Percentiles rank a stretch among this genome's conserved stretches.
Conservation (phyloP, 306 rosid species). For the Morella rubra region DNA sequence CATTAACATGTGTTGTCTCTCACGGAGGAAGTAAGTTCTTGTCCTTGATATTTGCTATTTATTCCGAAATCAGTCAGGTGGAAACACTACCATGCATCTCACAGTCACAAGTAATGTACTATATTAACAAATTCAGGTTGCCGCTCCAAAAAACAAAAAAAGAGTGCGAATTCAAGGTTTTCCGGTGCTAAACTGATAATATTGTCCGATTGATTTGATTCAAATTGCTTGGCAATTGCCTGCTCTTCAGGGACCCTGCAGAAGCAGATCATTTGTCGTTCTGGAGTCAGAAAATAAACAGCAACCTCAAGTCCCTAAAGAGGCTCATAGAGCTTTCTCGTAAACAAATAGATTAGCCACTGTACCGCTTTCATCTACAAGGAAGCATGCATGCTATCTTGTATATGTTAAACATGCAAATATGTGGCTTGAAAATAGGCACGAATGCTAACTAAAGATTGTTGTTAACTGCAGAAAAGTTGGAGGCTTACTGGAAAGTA, state of each 20-base stretch:
- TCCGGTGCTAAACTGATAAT: neutral
- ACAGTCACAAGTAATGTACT: too few relatives aligned
- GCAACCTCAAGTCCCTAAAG: conserved; percentile 43
- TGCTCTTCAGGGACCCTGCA: conserved; percentile 30
- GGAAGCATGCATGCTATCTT: too few relatives aligned
- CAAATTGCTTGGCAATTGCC: neutral
- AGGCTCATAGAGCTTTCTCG: conserved; percentile 26
- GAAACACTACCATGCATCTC: neutral
- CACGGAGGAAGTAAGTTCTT: conserved; percentile 28
- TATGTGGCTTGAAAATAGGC: too few relatives aligned
- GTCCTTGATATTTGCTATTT: neutral
- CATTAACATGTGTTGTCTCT: conserved; percentile 26
- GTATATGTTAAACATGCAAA: neutral
- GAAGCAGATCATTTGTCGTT: conserved; percentile 29
- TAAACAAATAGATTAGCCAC: conserved; percentile 33
- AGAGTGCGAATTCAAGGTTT: too few relatives aligned
- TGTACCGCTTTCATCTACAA: neutral
- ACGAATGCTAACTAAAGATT: neutral
- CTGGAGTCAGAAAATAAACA: conserved; percentile 46
- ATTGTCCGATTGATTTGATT: neutral
- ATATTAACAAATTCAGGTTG: too few relatives aligned
- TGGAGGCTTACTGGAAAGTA: neutral
- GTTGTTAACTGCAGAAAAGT: conserved; percentile 20
- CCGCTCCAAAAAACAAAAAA: too few relatives aligned
- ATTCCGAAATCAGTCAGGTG: neutral